A percentile compares a stretch with the other conserved stretches of the same genome.
phyloP scores from a whole-genome alignment of 495 filamentous ascomycete species.

The Aspergillus mulundensis region DNA sequence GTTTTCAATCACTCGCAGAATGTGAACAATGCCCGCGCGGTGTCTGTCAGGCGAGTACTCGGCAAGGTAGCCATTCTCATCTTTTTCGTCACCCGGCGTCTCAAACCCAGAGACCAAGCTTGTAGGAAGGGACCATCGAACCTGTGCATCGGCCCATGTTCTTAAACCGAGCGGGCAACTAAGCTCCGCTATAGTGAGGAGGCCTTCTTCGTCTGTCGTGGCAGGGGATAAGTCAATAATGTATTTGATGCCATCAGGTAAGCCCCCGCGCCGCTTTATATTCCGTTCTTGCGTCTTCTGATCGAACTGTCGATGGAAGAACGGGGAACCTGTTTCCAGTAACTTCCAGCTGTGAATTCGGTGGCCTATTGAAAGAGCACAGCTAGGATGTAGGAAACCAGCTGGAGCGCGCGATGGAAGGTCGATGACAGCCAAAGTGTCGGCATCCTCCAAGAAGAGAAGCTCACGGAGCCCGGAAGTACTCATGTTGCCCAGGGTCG shows the following conservation, averaged over 20 bases:
- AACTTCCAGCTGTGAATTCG: constrained; percentile 43
- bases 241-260: constrained; percentile 48
- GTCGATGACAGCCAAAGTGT: constrained; percentile 56
- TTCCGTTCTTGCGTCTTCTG: constrained; percentile 29
- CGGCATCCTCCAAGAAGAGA: constrained; percentile 35
- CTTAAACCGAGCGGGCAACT: constrained; percentile 52
- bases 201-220: constrained; percentile 53
- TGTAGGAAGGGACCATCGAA: constrained; percentile 45
- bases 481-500: neutral
- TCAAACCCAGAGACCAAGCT: constrained; percentile 34
- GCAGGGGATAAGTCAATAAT: constrained; percentile 62
- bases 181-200: constrained; percentile 52
- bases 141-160: constrained; percentile 35
- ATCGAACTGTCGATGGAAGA: constrained; percentile 45
- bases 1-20: constrained; percentile 51
- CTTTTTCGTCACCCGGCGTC: neutral
- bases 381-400: constrained; percentile 18
- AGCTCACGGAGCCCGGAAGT: constrained; percentile 6
- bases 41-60: constrained; percentile 62
- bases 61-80: constrained; percentile 12
- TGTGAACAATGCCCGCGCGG: constrained; percentile 54
- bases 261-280: constrained; percentile 27
- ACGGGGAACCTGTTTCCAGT: constrained; percentile 41
- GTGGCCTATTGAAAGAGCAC: constrained; percentile 30
- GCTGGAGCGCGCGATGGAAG: constrained; percentile 26